A percentile compares a stretch with the other conserved stretches of the same genome.
Evolutionary conservation across 257 asterid species (phyloP).

Genomic region (Anisodus tanguticus): DNA sequence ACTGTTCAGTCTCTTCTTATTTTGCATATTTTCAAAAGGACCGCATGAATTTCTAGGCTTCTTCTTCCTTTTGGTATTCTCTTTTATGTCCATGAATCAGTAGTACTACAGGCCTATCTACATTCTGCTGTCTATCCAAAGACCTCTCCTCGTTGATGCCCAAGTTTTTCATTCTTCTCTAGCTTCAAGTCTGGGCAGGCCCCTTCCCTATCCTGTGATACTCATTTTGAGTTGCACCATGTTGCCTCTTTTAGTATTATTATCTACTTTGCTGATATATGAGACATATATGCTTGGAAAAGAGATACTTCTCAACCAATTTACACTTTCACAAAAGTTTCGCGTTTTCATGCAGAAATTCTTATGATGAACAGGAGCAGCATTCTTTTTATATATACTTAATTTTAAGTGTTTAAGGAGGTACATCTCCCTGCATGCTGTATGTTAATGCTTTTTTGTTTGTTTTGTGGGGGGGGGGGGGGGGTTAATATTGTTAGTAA

Average conservation of each 20-base stretch:
- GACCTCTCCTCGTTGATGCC: conserved; percentile 17
- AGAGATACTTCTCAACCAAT: conserved; percentile 18
- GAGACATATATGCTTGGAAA: background rate
- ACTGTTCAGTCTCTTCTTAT: conserved; percentile 10
- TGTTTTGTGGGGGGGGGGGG: background rate
- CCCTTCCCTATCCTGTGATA: background rate
- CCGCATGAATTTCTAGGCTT: background rate
- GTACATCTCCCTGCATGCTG: conserved; percentile 20
- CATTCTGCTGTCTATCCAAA: conserved; percentile 23
- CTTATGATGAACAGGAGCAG: background rate
- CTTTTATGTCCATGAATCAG: conserved; percentile 2
- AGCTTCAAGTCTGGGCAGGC: conserved; percentile 20
- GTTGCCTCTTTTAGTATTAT: background rate
- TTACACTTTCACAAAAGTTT: conserved; percentile 2
- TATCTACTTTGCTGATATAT: background rate
- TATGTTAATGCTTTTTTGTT: background rate
- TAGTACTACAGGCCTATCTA: background rate
- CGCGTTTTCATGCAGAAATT: background rate
- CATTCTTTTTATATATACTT: background rate
- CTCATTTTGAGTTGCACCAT: conserved; percentile 20
- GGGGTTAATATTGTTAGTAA: background rate
- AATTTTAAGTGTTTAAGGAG: conserved; percentile 14
- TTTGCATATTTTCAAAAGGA: background rate
- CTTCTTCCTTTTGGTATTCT: background rate
- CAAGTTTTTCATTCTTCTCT: conserved; percentile 15